These are phyloP conservation scores for Prunus kanzakura DNA, from an alignment of 306 rosid species.

Conservation along the genomic window DNA sequence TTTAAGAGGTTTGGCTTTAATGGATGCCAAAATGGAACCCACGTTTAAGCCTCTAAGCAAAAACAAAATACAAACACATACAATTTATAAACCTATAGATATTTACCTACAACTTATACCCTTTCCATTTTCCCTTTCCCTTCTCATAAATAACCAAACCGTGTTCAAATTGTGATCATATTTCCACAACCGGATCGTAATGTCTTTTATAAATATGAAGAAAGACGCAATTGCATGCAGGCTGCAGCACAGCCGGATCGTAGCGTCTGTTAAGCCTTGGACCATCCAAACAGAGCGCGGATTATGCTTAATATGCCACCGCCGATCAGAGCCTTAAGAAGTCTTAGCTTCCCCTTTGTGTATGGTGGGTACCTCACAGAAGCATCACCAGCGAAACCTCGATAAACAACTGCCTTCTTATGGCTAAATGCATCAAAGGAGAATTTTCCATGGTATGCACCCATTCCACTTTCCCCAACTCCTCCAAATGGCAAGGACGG, in stretches of 20 bases:
- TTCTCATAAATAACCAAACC: neutral
- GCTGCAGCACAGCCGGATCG: neutral
- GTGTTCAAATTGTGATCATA: neutral
- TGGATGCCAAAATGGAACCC: neutral
- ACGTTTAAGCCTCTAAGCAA: neutral
- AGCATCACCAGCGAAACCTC: conserved; percentile 68
- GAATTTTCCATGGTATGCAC: conserved; percentile 93
- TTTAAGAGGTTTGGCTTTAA: neutral
- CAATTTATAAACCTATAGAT: neutral
- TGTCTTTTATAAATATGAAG: conserved; percentile 18
- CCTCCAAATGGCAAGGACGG: conserved; percentile 89
- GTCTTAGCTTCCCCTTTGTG: conserved; percentile 60
- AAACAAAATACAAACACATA: neutral
- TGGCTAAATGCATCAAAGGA: conserved; percentile 94
- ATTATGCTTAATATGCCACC: conserved; percentile 59
- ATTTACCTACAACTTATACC: neutral
- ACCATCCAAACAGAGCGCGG: conserved; percentile 72
- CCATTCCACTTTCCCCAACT: conserved; percentile 97
- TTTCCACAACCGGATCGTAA: neutral
- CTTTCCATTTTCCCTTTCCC: neutral
- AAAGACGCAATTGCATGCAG: conserved; percentile 4
- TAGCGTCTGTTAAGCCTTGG: conserved; percentile 32
- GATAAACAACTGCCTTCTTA: conserved; percentile 89
- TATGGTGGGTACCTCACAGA: conserved; percentile 88
- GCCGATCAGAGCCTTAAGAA: conserved; percentile 73